These are phyloP conservation scores for Aspergillus sclerotioniger DNA, from an alignment of 495 filamentous ascomycete species.

Conservation along the genomic window DNA sequence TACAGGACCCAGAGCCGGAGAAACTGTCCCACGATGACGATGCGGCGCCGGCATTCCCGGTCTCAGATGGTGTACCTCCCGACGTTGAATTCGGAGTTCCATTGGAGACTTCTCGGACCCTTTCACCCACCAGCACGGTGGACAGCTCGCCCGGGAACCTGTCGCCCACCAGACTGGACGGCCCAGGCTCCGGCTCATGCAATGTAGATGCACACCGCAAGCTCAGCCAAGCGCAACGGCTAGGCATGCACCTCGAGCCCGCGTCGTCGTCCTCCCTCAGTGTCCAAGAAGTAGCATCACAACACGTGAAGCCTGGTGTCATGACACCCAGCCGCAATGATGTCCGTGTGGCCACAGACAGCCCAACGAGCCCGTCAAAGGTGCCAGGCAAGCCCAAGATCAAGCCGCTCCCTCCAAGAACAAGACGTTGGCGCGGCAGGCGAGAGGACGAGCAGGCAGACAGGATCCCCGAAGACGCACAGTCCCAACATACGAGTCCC, in stretches of 20 bases:
- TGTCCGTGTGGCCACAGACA: slow-evolving; percentile 12
- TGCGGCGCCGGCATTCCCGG: neutral
- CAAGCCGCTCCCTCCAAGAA: slow-evolving; percentile 45
- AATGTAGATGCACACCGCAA: slow-evolving; percentile 23
- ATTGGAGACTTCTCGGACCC: slow-evolving; percentile 26
- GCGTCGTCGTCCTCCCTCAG: slow-evolving; percentile 56
- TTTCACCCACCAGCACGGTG: slow-evolving; percentile 47
- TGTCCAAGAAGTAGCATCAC: slow-evolving; percentile 73
- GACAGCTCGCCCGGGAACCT: slow-evolving; percentile 29
- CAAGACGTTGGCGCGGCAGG: slow-evolving; percentile 43
- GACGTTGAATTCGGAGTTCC: slow-evolving; percentile 27
- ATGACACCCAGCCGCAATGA: slow-evolving; percentile 71
- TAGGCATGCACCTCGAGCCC: slow-evolving; percentile 49
- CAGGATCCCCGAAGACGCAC: slow-evolving; percentile 19
- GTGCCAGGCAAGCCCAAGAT: slow-evolving; percentile 28
- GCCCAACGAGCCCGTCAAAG: slow-evolving; percentile 18
- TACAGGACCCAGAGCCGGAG: slow-evolving; percentile 43
- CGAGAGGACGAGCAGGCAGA: slow-evolving; percentile 33
- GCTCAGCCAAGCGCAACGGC: slow-evolving; percentile 28
- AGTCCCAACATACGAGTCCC: slow-evolving; percentile 17
- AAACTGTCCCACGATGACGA: slow-evolving; percentile 6
- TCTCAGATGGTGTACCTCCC: slow-evolving; percentile 12
- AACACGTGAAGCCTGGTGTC: slow-evolving; percentile 81
- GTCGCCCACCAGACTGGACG: slow-evolving; percentile 29
- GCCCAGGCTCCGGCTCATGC: slow-evolving; percentile 9